phyloP scores from a whole-genome alignment of 2,329 filamentous ascomycete species.

The Meredithiella fracta region DNA sequence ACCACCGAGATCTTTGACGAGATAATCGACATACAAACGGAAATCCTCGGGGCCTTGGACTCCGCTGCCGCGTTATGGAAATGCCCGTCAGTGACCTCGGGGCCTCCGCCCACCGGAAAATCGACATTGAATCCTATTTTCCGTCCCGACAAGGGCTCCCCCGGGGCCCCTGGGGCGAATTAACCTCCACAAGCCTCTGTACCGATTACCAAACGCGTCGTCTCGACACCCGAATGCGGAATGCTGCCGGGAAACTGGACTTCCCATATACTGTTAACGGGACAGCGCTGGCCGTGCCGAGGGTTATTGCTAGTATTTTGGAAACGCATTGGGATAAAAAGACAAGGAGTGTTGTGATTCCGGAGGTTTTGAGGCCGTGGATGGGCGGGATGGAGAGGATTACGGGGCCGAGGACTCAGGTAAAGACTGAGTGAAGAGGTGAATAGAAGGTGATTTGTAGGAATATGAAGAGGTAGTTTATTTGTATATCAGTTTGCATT shows the following conservation, averaged over 20 bases:
- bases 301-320: slow-evolving; percentile 73
- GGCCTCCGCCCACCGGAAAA: slow-evolving; percentile 70
- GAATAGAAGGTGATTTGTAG: not conserved
- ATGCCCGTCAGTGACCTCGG: slow-evolving; percentile 85
- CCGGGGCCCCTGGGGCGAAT: slow-evolving; percentile 64
- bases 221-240: slow-evolving; percentile 63
- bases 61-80: slow-evolving; percentile 78
- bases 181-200: slow-evolving; percentile 79
- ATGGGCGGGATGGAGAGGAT: slow-evolving; percentile 66
- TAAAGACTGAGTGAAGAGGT: not conserved
- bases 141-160: slow-evolving; percentile 47
- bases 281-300: slow-evolving; percentile 78
- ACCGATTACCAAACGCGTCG: slow-evolving; percentile 86
- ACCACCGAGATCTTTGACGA: slow-evolving; percentile 54
- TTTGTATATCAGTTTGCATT: not conserved
- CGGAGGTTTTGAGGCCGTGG: slow-evolving; percentile 62
- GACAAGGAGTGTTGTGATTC: slow-evolving; percentile 51
- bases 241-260: slow-evolving; percentile 44
- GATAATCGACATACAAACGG: slow-evolving; percentile 71
- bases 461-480: not conserved
- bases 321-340: slow-evolving; percentile 79
- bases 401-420: slow-evolving; percentile 19
- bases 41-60: slow-evolving; percentile 63
- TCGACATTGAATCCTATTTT: slow-evolving; percentile 90
- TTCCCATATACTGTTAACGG: slow-evolving; percentile 91